phyloP scores from a whole-genome alignment of 2,329 filamentous ascomycete species.

The Orbilia brochopaga region DNA sequence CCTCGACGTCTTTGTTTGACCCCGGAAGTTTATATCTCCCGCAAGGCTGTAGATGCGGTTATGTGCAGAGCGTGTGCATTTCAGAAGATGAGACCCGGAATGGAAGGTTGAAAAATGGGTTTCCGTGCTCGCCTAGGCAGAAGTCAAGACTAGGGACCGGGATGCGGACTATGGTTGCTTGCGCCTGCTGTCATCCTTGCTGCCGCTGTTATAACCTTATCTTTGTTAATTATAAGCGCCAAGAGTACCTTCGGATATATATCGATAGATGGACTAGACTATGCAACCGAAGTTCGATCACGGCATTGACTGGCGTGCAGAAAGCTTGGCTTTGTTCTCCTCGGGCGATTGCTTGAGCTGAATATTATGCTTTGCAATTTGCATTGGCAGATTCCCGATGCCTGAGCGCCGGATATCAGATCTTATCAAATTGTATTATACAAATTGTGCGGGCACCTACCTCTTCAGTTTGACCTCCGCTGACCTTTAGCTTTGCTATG shows the following conservation, averaged over 20 bases:
- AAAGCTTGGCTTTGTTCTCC: background rate
- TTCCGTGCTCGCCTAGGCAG: constrained; percentile 33
- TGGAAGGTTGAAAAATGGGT: constrained; percentile 32
- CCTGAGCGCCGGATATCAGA: no score
- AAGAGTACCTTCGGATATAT: background rate
- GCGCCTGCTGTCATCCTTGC: constrained; percentile 13
- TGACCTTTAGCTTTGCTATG: constrained; percentile 21
- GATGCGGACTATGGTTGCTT: constrained; percentile 17
- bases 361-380: no score
- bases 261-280: background rate
- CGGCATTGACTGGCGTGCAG: background rate
- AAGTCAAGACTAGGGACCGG: constrained; percentile 17
- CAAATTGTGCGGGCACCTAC: no score
- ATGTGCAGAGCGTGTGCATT: no score
- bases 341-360: background rate
- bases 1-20: background rate
- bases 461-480: constrained; percentile 28
- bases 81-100: no score
- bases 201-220: constrained; percentile 35
- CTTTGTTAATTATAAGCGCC: constrained; percentile 8
- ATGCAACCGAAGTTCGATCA: background rate
- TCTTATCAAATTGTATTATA: no score
- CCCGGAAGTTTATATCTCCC: background rate
- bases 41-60: background rate
- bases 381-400: no score